These are phyloP conservation scores for Ophiostoma ips DNA, from an alignment of 2,329 filamentous ascomycete genomes.

Conservation along the genomic window DNA sequence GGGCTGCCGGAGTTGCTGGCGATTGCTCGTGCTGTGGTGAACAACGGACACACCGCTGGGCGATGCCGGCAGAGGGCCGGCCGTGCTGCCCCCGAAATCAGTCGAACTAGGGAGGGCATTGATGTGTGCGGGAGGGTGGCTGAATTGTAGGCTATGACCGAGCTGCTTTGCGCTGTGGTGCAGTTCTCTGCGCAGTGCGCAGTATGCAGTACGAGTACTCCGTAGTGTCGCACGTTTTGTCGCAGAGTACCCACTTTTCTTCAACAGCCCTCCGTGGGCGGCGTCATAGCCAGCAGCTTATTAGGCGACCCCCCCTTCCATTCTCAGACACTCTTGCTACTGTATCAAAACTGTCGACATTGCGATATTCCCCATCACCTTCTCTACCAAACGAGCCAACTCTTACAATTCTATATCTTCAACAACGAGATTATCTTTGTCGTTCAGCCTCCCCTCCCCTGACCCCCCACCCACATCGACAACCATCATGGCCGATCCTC, in stretches of 20 bases:
- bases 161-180: too few relatives aligned
- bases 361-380: neutral
- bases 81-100: neutral
- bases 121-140: too few relatives aligned
- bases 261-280: neutral
- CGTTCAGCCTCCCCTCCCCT: neutral
- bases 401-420: neutral
- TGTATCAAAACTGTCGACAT: neutral
- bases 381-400: neutral
- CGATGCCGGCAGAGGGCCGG: neutral
- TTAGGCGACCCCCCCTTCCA: neutral
- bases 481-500: conserved; percentile 41
- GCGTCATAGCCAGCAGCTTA: conserved; percentile 4
- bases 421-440: too few relatives aligned
- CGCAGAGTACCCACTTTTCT: neutral
- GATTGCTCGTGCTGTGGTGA: neutral
- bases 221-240: neutral
- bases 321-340: neutral
- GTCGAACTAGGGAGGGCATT: neutral
- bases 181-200: too few relatives aligned
- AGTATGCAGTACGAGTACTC: too few relatives aligned
- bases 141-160: too few relatives aligned
- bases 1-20: neutral
- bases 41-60: neutral
- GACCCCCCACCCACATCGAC: neutral